Evolutionary conservation across 2,329 filamentous ascomycete genomes (phyloP), one percentile per base, ranked within the genome.

Genomic region (Sphaerulina populicola): DNA sequence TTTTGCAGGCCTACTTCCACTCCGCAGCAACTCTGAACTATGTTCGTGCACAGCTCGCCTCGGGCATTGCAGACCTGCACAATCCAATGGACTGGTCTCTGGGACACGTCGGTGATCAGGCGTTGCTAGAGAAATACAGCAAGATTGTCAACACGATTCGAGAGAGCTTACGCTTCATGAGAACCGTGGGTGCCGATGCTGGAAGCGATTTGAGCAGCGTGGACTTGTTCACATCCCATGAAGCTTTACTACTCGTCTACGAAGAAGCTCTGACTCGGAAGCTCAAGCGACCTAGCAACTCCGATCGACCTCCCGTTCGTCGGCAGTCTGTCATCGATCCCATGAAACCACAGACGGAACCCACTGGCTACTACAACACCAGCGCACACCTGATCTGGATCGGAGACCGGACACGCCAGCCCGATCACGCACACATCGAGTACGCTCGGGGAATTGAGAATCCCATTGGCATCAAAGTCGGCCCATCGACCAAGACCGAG

Each of bases 361-460:
- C 69, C 12, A 80, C 79, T 63, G 82, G 83, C 63, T 94, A 87
- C 78, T 97, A 94, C 73, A 86, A 95, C 71, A 97, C 91, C 0
- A 94, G 88, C 4, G 88, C 88, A 0, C 93, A 98, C 68, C 97
- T 98, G 74, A 79, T 98, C 68, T 98, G 93, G 93, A 94, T 98
- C 62, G 93, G 93, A 49, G 93, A 98, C 70, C 86, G 93, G 58
- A 98, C 93, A 1, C 82, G 93, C 42, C 91, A 97, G 71, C 81
- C 96, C 41, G 86, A 93, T 66, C 88, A 91, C 61, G 91, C 86
- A 0, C 93, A 98, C 69, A 86, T 98, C 56, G 93, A 98, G 71
- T 98, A 94, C 76, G 94, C 97, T 78, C 85, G 93, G 41, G 93
- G 93, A 52, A 85, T 98, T 59, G 85, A 88, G 63, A 98, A 98